Evolutionary conservation across 306 rosid species (phyloP), one percentile per base, ranked within the genome.

Genomic region (Begonia masoniana): DNA sequence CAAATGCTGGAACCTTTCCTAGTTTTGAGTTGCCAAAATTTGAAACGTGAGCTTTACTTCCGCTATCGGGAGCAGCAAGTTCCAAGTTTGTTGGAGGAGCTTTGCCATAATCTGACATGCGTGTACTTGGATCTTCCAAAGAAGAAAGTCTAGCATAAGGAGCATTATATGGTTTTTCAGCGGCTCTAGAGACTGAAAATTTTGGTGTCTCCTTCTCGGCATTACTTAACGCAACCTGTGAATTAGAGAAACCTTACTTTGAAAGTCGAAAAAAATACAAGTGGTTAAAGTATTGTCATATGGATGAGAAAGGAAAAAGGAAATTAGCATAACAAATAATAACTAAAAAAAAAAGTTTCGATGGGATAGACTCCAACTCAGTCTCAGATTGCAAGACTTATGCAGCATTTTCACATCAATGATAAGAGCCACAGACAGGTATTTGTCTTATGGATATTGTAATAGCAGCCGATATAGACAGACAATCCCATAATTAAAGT

Each of bases 121-220:
- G 64, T 47, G 88, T 74, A 69, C 78, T 76, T 47, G 92, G 93
- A 79, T 79, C 85, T 71, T 83, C 87, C 75, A 83, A 64, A 47
- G 95, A 92, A 58, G 96, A 87, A 66, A 74, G 74, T 45, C 84
- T 78, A 71, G 87, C 96, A 74, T 58, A 65, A 43, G 96, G 93
- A 39, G 85, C 87, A 31, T 35, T 77, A 62, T 81, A 86, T 31
- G 64, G 51, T 59, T 68, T 88, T 64, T 61, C 84, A 50, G 64
- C 41, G 15, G 51, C 53, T 17, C 21, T 7, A 26, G 15, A 63
- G 65, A 52, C 68, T 50, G 81, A 68, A 47, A 73, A 58, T 53
- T 79, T 75, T 51, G 78, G 62, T 42, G 69, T 67, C 55, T 68
- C 87, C 71, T 70, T 73, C 54, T 63, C 76, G 11, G 60, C 62